These are phyloP conservation scores for Zoysia pacifica DNA, from an alignment of 176 grass and related monocot genomes.

Conservation along the genomic window DNA sequence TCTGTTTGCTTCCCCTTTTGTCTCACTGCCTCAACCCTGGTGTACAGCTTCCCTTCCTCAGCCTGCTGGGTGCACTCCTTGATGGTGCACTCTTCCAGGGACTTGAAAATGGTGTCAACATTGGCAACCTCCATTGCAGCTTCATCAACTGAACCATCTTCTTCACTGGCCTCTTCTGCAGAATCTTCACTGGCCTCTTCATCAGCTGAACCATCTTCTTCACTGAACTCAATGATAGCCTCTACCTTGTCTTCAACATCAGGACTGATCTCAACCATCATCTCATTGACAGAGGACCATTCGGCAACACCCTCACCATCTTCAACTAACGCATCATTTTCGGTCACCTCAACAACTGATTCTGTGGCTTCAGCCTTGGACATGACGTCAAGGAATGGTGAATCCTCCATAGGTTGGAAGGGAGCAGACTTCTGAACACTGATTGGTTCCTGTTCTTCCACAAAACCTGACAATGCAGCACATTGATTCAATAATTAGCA, in stretches of 20 bases:
- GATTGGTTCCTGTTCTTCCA: slow-evolving; percentile 3
- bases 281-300: slow-evolving; percentile 28
- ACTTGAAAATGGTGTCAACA: slow-evolving; percentile 5
- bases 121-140: background rate
- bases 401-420: slow-evolving; percentile 38
- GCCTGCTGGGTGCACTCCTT: background rate
- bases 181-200: background rate
- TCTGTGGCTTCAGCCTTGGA: slow-evolving; percentile 29
- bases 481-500: slow-evolving; percentile 9
- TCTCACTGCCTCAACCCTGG: background rate
- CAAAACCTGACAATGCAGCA: slow-evolving; percentile 16
- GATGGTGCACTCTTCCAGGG: slow-evolving; percentile 22
- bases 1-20: background rate
- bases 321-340: slow-evolving; percentile 4
- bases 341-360: slow-evolving; percentile 10
- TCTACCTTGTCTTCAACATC: slow-evolving; percentile 10
- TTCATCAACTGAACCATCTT: background rate
- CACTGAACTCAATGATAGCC: slow-evolving; percentile 11
- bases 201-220: background rate
- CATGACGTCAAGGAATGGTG: slow-evolving; percentile 53
- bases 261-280: slow-evolving; percentile 21
- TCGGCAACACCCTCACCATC: slow-evolving; percentile 13
- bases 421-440: slow-evolving; percentile 28
- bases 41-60: background rate
- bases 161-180: background rate